phyloP scores from a whole-genome alignment of 2,329 filamentous ascomycete genomes.

The Nakataea oryzae region DNA sequence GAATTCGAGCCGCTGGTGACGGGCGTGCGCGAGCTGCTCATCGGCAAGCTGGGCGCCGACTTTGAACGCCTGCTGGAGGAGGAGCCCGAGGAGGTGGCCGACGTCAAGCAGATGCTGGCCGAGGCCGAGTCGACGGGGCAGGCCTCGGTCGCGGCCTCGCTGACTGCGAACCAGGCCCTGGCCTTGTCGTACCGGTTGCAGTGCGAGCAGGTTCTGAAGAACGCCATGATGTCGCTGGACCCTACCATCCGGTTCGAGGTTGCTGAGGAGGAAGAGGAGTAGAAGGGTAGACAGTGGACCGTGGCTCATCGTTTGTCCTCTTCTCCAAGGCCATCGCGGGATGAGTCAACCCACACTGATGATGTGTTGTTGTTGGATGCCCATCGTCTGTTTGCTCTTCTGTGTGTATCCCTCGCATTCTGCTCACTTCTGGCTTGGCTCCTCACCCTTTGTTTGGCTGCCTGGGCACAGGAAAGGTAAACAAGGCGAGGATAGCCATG shows the following conservation, averaged over 20 bases:
- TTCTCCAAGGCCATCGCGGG: neutral
- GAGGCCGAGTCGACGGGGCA: conserved; percentile 25
- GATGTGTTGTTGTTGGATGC: neutral
- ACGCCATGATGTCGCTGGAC: conserved; percentile 15
- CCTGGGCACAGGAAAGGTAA: neutral
- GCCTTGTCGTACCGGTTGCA: conserved; percentile 37
- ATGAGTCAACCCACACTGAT: neutral
- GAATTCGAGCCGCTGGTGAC: conserved; percentile 27
- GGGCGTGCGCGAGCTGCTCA: conserved; percentile 21
- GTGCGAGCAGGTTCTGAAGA: conserved; percentile 36
- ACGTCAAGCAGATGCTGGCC: neutral
- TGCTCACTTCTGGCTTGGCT: too few relatives aligned
- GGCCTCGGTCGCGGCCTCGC: conserved; percentile 9
- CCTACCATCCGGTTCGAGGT: neutral
- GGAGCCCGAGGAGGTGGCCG: conserved; percentile 18
- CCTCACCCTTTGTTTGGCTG: too few relatives aligned
- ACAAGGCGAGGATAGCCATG: neutral
- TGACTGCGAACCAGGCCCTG: conserved; percentile 33
- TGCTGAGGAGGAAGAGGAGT: neutral
- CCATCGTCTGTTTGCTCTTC: neutral
- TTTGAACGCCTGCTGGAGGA: conserved; percentile 32
- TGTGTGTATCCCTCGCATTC: neutral
- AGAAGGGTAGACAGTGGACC: neutral
- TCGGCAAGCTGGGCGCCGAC: conserved; percentile 26
- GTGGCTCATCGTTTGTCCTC: neutral